Evolutionary conservation across 2,329 filamentous ascomycete genomes (phyloP).

Genomic region (Venturia carpophila): DNA sequence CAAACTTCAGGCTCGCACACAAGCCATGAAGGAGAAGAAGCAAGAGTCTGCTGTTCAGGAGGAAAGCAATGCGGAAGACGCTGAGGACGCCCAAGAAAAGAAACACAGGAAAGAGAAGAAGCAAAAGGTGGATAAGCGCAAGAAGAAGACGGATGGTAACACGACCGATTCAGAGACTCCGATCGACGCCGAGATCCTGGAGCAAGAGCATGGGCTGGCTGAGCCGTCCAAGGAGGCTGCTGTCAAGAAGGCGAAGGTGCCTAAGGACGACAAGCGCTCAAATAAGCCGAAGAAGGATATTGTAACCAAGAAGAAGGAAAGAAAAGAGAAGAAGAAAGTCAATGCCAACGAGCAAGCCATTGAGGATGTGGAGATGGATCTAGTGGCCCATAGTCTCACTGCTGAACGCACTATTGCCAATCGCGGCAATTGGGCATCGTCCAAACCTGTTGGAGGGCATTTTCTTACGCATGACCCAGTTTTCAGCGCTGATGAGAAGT

Average conservation of each 20-base stretch:
- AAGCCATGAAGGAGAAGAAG: neutral
- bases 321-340: neutral
- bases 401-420: neutral
- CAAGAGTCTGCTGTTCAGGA: neutral
- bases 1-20: neutral
- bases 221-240: neutral
- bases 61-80: neutral
- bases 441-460: conserved; percentile 45
- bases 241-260: neutral
- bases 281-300: neutral
- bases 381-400: conserved; percentile 20
- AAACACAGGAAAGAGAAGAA: conserved; percentile 20
- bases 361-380: conserved; percentile 21
- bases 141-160: conserved; percentile 19
- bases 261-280: neutral
- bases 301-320: neutral
- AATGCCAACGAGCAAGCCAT: neutral
- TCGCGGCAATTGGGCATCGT: conserved; percentile 37
- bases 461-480: conserved; percentile 50
- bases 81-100: conserved; percentile 1
- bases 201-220: neutral
- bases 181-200: neutral
- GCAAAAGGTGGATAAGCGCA: conserved; percentile 23
- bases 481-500: conserved; percentile 51
- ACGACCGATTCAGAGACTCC: neutral